Conservation (phyloP, 345 rosid species). For the Citrus sinensis region DNA sequence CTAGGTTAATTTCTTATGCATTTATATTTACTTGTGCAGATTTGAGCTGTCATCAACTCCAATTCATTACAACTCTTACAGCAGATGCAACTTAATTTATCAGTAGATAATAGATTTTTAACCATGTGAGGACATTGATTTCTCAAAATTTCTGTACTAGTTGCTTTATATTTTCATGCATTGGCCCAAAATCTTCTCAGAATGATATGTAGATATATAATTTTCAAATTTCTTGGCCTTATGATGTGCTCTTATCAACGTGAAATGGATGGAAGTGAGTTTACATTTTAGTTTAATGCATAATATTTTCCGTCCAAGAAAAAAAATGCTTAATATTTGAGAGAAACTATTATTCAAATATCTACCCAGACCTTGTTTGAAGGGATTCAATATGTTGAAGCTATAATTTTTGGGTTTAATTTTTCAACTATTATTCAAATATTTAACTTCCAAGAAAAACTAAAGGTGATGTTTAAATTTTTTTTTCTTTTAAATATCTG, state of each 20-base stretch:
- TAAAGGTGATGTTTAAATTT: too few relatives aligned
- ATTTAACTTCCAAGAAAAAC: too few relatives aligned
- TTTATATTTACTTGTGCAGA: background rate
- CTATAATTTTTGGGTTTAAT: too few relatives aligned
- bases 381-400: too few relatives aligned
- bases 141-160: background rate
- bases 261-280: background rate
- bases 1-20: background rate
- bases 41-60: conserved; percentile 30
- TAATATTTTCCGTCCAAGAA: too few relatives aligned
- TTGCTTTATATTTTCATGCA: background rate
- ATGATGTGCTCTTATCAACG: background rate
- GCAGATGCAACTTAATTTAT: background rate
- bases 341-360: too few relatives aligned
- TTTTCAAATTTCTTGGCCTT: background rate
- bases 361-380: too few relatives aligned
- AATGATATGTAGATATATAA: background rate
- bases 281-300: background rate
- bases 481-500: too few relatives aligned
- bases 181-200: background rate
- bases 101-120: background rate
- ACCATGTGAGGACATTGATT: background rate
- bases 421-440: too few relatives aligned
- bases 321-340: too few relatives aligned
- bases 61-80: background rate